Conservation (phyloP, 352 stramenopile species). For the Phytophthora chlamydospora region DNA sequence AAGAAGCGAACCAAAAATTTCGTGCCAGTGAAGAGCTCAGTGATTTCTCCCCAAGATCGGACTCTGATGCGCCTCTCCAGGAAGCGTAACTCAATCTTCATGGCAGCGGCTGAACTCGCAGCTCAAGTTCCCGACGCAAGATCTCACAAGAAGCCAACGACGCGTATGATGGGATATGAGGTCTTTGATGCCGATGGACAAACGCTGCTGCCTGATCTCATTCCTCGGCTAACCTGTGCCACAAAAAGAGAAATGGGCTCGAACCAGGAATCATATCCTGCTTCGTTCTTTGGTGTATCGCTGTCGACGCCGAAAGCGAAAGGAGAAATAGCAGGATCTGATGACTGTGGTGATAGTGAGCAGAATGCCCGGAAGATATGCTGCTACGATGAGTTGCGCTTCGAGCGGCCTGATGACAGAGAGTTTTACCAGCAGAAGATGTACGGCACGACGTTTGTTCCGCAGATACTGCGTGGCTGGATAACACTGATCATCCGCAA, state of each 20-base stretch:
- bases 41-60: constrained; percentile 40
- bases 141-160: constrained; percentile 4
- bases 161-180: constrained; percentile 13
- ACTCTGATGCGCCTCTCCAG: constrained; percentile 59
- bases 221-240: constrained; percentile 36
- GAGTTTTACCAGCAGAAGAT: constrained; percentile 59
- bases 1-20: constrained; percentile 51
- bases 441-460: constrained; percentile 62
- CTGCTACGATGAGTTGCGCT: too few relatives aligned
- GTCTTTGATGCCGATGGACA: too few relatives aligned
- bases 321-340: constrained; percentile 3
- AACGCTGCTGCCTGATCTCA: constrained; percentile 30
- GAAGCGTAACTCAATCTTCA: constrained; percentile 65
- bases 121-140: constrained; percentile 1
- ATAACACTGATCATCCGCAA: constrained; percentile 56
- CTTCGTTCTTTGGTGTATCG: constrained; percentile 45
- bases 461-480: constrained; percentile 44
- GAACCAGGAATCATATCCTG: constrained; percentile 23
- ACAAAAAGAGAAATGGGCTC: constrained; percentile 35
- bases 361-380: constrained; percentile 8
- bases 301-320: constrained; percentile 27
- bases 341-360: constrained; percentile 4
- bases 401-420: constrained; percentile 28
- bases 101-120: constrained; percentile 28
- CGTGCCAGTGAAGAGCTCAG: constrained; percentile 40